Percentiles rank a stretch among this genome's conserved stretches.
phyloP scores from a whole-genome alignment of 202 grass and related monocot species.

The Eragrostis tef region DNA sequence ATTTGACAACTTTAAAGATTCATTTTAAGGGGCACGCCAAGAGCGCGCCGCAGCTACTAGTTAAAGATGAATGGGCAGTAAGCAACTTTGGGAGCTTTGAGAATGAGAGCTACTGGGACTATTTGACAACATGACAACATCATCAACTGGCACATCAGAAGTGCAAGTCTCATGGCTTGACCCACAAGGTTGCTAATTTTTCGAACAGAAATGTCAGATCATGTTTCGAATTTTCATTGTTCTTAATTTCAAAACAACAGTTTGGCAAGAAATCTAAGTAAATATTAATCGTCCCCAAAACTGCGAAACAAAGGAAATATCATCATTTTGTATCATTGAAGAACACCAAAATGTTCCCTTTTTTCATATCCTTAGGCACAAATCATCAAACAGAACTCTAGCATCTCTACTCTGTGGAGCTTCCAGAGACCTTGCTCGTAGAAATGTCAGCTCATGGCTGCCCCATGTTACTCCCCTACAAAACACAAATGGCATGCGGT shows the following conservation, averaged over 20 bases:
- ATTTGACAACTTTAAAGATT: no score
- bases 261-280: no score
- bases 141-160: neutral
- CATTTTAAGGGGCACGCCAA: no score
- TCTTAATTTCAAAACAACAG: no score
- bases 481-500: neutral
- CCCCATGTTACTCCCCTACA: constrained; percentile 20
- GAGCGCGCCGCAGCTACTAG: neutral
- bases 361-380: neutral
- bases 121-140: neutral
- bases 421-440: neutral
- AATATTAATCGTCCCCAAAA: no score
- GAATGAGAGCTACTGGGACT: neutral
- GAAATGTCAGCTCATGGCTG: neutral
- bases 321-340: no score
- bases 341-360: no score
- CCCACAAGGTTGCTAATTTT: neutral
- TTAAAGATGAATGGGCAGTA: neutral
- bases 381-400: neutral
- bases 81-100: neutral
- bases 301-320: no score
- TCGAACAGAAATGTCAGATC: neutral
- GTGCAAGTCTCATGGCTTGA: neutral
- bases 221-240: neutral
- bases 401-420: neutral